A percentile compares a stretch with the other conserved stretches of the same genome.
phyloP scores from a whole-genome alignment of 1,284 basidiomycete genomes.

The Austroboletus novae-zelandiae region DNA sequence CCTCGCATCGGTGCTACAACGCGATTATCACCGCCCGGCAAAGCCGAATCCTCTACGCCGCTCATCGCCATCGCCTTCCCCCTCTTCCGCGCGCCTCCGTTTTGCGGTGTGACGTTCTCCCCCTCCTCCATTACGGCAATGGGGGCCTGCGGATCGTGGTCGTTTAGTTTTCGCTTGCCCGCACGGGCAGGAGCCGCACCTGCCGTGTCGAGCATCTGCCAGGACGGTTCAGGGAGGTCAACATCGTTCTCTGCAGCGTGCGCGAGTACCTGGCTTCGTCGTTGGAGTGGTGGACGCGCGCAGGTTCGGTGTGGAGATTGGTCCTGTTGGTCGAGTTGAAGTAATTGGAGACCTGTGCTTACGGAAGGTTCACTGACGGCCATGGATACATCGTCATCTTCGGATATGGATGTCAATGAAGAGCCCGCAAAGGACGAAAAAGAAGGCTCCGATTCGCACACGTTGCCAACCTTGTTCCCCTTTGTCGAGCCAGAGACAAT shows the following conservation, averaged over 20 bases:
- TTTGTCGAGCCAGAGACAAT: conserved; percentile 31
- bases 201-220: conserved; percentile 31
- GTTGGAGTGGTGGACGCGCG: conserved; percentile 38
- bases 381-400: conserved; percentile 35
- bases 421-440: conserved; percentile 18
- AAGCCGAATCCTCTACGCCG: conserved; percentile 18
- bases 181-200: conserved; percentile 26
- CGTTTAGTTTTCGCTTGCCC: conserved; percentile 33
- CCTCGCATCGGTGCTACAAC: conserved; percentile 16
- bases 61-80: conserved; percentile 16
- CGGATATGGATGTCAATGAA: conserved; percentile 21
- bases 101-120: conserved; percentile 10
- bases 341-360: conserved; percentile 35
- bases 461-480: conserved; percentile 1
- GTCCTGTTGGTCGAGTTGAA: conserved; percentile 25
- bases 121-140: conserved; percentile 15
- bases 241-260: conserved; percentile 30
- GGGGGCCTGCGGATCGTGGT: conserved; percentile 22
- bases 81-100: conserved; percentile 20
- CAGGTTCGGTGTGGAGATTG: conserved; percentile 6
- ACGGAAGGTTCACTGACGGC: conserved; percentile 34
- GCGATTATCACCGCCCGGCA: conserved; percentile 7
- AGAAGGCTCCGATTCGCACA: conserved; percentile 14
- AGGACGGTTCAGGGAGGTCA: conserved; percentile 27
- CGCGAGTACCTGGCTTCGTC: conserved; percentile 47